Conservation (phyloP, 2,329 filamentous ascomycete species). For the Ophiognomonia clavigignenti-juglandacearum region DNA sequence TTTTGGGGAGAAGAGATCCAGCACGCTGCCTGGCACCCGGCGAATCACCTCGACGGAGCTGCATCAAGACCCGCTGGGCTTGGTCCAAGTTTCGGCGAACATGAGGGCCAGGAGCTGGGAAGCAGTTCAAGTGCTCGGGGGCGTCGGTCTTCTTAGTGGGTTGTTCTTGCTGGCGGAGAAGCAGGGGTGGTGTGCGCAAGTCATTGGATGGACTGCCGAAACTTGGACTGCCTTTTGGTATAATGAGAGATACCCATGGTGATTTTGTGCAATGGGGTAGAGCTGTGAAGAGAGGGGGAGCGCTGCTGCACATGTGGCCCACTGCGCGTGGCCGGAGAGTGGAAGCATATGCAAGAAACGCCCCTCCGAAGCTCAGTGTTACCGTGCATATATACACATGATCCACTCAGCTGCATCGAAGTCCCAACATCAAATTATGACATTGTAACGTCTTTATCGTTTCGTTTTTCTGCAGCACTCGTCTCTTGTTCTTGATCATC, state of each 20-base stretch:
- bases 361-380: too few relatives aligned
- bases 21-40: not conserved
- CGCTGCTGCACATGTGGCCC: too few relatives aligned
- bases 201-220: slow-evolving; percentile 22
- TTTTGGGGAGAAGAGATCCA: slow-evolving; percentile 2
- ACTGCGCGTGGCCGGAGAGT: too few relatives aligned
- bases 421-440: too few relatives aligned
- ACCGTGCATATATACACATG: too few relatives aligned
- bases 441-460: too few relatives aligned
- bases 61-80: slow-evolving; percentile 72
- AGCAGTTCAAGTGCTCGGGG: slow-evolving; percentile 68
- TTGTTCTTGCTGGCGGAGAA: slow-evolving; percentile 56
- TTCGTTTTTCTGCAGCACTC: too few relatives aligned
- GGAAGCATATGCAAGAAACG: too few relatives aligned
- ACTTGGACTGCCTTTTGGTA: slow-evolving; percentile 27
- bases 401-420: too few relatives aligned
- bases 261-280: too few relatives aligned
- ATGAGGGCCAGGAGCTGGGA: slow-evolving; percentile 61
- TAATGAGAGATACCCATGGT: slow-evolving; percentile 19
- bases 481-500: too few relatives aligned
- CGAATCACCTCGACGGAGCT: slow-evolving; percentile 13
- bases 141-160: slow-evolving; percentile 69
- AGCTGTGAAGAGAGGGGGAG: too few relatives aligned
- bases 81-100: slow-evolving; percentile 65
- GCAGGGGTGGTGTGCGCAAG: slow-evolving; percentile 24